Evolutionary conservation across 2,329 filamentous ascomycete genomes (phyloP).

Genomic region (Colletotrichum limetticola): DNA sequence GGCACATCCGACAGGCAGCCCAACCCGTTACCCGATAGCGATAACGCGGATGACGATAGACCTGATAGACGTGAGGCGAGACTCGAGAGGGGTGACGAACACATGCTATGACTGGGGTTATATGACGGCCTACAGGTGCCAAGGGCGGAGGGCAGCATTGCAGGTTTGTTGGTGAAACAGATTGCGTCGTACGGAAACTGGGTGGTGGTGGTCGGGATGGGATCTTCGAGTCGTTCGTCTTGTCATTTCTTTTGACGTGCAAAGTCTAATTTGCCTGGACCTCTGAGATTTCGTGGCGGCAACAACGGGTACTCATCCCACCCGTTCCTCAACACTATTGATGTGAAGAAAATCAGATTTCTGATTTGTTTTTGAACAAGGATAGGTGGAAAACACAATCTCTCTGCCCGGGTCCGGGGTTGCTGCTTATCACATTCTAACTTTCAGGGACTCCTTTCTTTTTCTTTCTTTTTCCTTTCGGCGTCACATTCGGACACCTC

Average conservation of each 20-base stretch:
- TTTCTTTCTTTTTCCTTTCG: background rate
- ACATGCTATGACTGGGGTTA: background rate
- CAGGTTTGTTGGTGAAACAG: background rate
- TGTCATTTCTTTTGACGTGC: background rate
- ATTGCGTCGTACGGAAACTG: background rate
- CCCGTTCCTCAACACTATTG: background rate
- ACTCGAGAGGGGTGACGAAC: background rate
- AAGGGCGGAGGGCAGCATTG: background rate
- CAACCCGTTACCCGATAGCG: background rate
- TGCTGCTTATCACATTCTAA: background rate
- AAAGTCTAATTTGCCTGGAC: background rate
- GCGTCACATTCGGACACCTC: background rate
- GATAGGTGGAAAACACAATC: background rate
- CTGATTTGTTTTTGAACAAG: background rate
- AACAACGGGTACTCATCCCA: background rate
- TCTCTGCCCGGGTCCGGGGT: background rate
- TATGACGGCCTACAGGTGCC: background rate
- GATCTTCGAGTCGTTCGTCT: background rate
- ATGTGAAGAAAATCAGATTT: background rate
- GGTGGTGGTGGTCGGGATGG: background rate
- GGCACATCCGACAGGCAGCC: too few relatives aligned
- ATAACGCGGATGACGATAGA: background rate
- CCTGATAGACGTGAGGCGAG: background rate
- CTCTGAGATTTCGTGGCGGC: background rate
- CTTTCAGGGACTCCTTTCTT: background rate